Evolutionary conservation across 768 basidiomycete species (phyloP), one percentile per base, ranked within the genome.

Genomic region (Lactarius tabidus): DNA sequence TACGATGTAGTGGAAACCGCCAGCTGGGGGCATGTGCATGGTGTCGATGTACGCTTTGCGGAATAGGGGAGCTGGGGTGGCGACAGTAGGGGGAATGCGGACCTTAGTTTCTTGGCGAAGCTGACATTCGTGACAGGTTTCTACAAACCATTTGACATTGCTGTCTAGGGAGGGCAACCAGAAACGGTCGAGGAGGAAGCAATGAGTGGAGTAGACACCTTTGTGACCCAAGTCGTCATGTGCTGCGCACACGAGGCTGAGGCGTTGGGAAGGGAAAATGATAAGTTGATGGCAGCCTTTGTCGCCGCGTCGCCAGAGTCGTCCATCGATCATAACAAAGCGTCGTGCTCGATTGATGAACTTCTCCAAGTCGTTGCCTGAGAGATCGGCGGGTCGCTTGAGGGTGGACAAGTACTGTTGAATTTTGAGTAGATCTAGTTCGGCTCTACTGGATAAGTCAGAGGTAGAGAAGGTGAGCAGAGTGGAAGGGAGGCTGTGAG

Each of bases 11-110:
- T 23, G 10, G 18, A 31, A 29, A 14, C 43, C 3, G 1, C 71
- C 70, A 0, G 77, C 72, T 0, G 60, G 63, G 0, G 76, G 78
- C 70, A 82, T 76, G 58, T 74, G 69, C 79, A 82, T 80, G 0
- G 76, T 75, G 68, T 82, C 76, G 14, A 78, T 70, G 45, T 81
- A 36, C 8, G 9, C 36, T 36, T 36, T 36, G 36, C 36, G 36
- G 9, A 36, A 36, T 5, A 36, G 36, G 75, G 64, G 56, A 3
- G 70, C 59, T 3, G 73, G 71, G 0, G 31, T 38, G 2, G 71
- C 41, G 9, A 59, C 43, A 18, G 29, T 45, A 0, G 58, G 58
- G 5, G 58, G 58, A 14, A 59, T 45, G 23, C 29, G 41, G 2
- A 45, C 1, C 9, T 59, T 59, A 18, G 58, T 59, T 6, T 20